Base-by-base conservation (phyloP, 306 rosid genomes). In the Luffa acutangula region DNA sequence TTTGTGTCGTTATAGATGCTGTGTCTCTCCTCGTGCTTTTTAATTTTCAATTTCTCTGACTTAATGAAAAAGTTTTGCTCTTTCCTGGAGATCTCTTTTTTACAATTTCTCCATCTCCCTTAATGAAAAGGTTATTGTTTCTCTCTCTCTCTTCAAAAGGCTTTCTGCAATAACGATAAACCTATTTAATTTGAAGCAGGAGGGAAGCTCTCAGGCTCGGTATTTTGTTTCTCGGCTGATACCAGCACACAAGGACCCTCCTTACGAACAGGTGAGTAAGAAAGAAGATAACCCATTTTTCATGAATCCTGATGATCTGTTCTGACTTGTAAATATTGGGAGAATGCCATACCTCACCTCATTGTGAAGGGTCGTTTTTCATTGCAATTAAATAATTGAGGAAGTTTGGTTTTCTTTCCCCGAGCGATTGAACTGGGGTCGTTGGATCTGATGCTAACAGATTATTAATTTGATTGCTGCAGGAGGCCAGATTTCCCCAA, bases 181-280 rank as follows among this genome's bases (percentile, higher is more conserved):
- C 79, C 81, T 45, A 21, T 51, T 75, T 33, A 54, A 79, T 80
- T 80, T 77, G 78, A 82, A 88, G 43, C 98, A 95, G 99, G 99
- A 93, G 87, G 98, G 98, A 83, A 96, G 98, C 87, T 96, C 99
- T 51, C 99, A 90, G 79, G 97, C 98, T 65, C 89, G 99, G 37
- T 96, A 93, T 83, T 93, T 96, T 59, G 97, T 90, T 60, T 91
- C 99, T 14, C 97, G 97, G 62, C 98, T 96, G 82, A 90, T 93
- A 75, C 97, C 98, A 12, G 97, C 98, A 20, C 98, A 96, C 90
- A 93, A 89, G 86, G 99, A 96, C 87, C 99, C 99, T 87, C 98
- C 99, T 73, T 96, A 96, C 76, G 99, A 96, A 85, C 99, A 96
- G 97, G 99, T 89, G 78, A 90, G 89, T 75, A 69, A 34, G 46